Evolutionary conservation across 2,329 filamentous ascomycete species (phyloP), one percentile per base, ranked within the genome.

Genomic region (Trichoderma sp.): DNA sequence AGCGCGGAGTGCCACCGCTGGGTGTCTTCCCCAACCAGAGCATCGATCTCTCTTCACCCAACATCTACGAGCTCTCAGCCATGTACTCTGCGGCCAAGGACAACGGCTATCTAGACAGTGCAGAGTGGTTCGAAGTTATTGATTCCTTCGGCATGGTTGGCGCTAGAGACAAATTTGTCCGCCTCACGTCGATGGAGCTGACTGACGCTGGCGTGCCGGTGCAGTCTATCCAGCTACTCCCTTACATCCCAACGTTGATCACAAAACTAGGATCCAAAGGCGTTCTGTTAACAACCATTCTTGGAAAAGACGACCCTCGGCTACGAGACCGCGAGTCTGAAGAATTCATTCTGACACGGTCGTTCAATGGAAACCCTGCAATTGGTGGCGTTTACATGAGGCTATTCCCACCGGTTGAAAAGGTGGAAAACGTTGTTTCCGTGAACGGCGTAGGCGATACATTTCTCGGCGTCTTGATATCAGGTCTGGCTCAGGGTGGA

Each of bases 391-490:
- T 97, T 3, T 97, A 97, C 76, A 94, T 97, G 90, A 78, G 87
- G 39, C 73, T 87, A 24, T 92, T 93, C 77, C 88, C 91, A 0
- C 83, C 91, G 0, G 87, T 86, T 0, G 89, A 91, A 76, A 80
- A 83, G 18, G 84, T 97, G 0, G 80, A 86, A 24, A 88, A 96
- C 30, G 84, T 97, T 1, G 89, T 95, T 1, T 97, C 93, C 58
- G 95, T 98, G 11, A 98, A 98, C 77, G 96, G 95, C 0, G 94
- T 93, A 2, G 96, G 96, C 0, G 96, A 99, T 79, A 97, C 96
- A 0, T 94, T 98, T 77, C 83, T 96, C 10, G 96, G 95, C 0
- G 91, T 94, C 16, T 74, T 97, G 68, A 83, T 97, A n/a, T 91
- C 93, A 1, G 93, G 92, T 0, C 77, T 98, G 72, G 89, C 89